Evolutionary conservation across 331 rosid genomes (phyloP).

Genomic region (Saraca asoca): DNA sequence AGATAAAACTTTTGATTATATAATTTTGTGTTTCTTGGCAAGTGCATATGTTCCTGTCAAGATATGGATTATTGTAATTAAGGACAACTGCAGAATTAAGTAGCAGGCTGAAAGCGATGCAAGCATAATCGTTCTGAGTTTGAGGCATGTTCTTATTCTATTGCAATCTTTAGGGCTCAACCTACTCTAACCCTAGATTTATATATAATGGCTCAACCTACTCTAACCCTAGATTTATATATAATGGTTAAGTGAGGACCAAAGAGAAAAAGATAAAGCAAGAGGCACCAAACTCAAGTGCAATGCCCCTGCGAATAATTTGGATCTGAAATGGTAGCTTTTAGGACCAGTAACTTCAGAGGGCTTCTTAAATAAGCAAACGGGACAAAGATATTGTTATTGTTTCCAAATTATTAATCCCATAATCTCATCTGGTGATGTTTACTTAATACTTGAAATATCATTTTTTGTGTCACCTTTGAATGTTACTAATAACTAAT

Average conservation of each 20-base stretch:
- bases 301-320: conserved; percentile 9
- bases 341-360: conserved; percentile 33
- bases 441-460: conserved; percentile 10
- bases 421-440: conserved; percentile 27
- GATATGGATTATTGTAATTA: conserved; percentile 20
- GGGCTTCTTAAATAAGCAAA: conserved; percentile 28
- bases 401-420: conserved; percentile 20
- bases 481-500: no score
- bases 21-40: conserved; percentile 10
- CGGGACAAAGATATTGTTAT: conserved; percentile 19
- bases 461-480: neutral
- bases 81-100: conserved; percentile 11
- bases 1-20: conserved; percentile 7
- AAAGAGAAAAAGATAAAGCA: conserved; percentile 3
- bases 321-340: conserved; percentile 33
- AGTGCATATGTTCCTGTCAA: conserved; percentile 35
- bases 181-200: conserved; percentile 38
- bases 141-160: conserved; percentile 31
- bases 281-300: conserved; percentile 24
- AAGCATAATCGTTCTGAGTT: conserved; percentile 27
- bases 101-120: conserved; percentile 43
- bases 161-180: conserved; percentile 30
- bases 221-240: conserved; percentile 33
- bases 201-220: conserved; percentile 6
- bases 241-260: conserved; percentile 1